Base-by-base conservation (phyloP, 2,329 filamentous ascomycete genomes). In the Polytolypa hystricis region DNA sequence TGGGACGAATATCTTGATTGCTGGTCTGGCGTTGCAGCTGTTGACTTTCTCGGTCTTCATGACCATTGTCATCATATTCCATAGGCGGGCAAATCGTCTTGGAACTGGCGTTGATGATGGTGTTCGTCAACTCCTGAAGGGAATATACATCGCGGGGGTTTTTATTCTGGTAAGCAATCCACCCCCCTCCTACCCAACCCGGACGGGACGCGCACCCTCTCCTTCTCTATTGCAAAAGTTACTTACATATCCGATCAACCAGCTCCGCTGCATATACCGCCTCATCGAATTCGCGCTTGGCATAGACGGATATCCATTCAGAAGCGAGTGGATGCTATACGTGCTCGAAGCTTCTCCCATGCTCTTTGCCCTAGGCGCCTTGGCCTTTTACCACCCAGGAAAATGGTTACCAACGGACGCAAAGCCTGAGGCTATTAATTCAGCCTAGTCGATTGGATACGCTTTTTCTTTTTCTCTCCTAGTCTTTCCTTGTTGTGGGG, bases 311-410 rank as follows among this genome's bases (percentile, higher is more conserved):
- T 73, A 73, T 44, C 53, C 66, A 1, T 69, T 70, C 45, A 57
- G 48, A 3, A 62, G 68, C 15, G 69, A 73, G 42, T 72, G 70
- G 64, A 64, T 66, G 18, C 67, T 73, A 38, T 73, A 67, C 57
- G 58, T 62, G 2, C 65, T 73, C 10, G 70, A 73, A 41, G 60
- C 64, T 0, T 40, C 69, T 5, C 68, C 69, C 0, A 49, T 45
- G 48, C 35, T 55, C 51, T 64, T 43, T 21, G 38, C 38, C 10
- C 35, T 43, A 12, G 35, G 23, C 15, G 31, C 32, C 12, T 29
- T 43, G 4, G 38, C 29, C 19, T 43, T 38, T 15, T 43, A 38
- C 33, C 41, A 43, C 30, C 41, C 41, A 8, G 41, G 41, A 18
- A 40, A 35, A 37, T 41, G 30, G 41, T 19, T 43, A 4, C 35